Base-by-base conservation (phyloP, 2,329 filamentous ascomycete genomes). In the Trichoderma aggressivum region DNA sequence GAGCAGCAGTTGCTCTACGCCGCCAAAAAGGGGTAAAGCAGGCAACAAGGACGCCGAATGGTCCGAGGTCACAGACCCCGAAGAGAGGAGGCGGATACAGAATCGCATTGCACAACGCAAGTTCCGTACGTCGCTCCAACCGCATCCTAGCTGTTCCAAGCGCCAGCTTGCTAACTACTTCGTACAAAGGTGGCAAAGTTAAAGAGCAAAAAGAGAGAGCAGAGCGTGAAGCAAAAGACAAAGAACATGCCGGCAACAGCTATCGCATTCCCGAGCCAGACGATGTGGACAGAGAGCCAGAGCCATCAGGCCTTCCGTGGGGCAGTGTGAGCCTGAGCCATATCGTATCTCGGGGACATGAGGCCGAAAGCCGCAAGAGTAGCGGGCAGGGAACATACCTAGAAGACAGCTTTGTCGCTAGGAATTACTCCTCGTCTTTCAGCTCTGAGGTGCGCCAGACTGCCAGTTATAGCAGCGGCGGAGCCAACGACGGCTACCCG, bases 41-140 rank as follows among this genome's bases (percentile, higher is more conserved):
- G 82, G 76, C 36, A 62, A 79, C 26, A 86, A 85, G 74, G 82
- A 82, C 3, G 86, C 91, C 73, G 88, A 93, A 81, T 94, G 92
- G 92, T 85, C 87, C 32, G 86, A 90, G 0, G 86, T 94, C 56
- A 87, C 87, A 7, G 91, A 94, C 75, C 90, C 90, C 0, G 89
- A 89, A 72, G 90, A 93, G 81, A 86, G 92, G 77, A 85, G 92
- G 73, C 89, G 91, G 72, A 91, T 94, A 64, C 92, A 94, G 79
- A 94, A 94, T 78, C 87, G 91, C 68, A 87, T 93, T 72, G 91
- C 91, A 2, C 92, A 94, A 77, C 86, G 91, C 74, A 93, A 93
- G 76, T 94, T 93, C 75, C 86, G 92, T 94, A 86, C 77, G 90
- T 76, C 53, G 21, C 3, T 3, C 14, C 32, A 11, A 14, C 24